phyloP scores from a whole-genome alignment of 768 basidiomycete genomes.

The Hemileccinum rubropunctum region DNA sequence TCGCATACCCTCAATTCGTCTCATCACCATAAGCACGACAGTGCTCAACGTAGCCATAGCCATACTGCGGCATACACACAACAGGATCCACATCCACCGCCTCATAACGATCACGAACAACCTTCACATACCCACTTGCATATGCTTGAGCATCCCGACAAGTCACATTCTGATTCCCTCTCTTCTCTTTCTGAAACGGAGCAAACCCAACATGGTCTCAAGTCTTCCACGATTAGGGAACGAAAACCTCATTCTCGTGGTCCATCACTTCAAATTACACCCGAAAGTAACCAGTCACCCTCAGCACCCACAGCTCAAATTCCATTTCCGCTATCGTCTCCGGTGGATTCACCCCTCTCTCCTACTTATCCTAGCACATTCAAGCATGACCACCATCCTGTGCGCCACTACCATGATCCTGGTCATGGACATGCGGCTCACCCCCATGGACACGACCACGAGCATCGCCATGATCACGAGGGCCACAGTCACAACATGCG shows the following conservation, averaged over 20 bases:
- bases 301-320: slow-evolving; percentile 17
- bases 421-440: slow-evolving; percentile 46
- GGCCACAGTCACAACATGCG: slow-evolving; percentile 99
- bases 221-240: slow-evolving; percentile 22
- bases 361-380: slow-evolving; percentile 57
- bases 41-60: slow-evolving; percentile 15
- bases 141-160: slow-evolving; percentile 28
- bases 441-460: slow-evolving; percentile 44
- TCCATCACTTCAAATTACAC: slow-evolving; percentile 38
- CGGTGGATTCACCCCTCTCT: slow-evolving; percentile 54
- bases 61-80: slow-evolving; percentile 13
- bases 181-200: slow-evolving; percentile 9
- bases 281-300: slow-evolving; percentile 20
- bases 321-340: slow-evolving; percentile 28
- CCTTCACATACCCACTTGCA: slow-evolving; percentile 26
- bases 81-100: slow-evolving; percentile 27
- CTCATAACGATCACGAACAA: slow-evolving; percentile 22
- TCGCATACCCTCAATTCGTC: slow-evolving; percentile 8
- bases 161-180: slow-evolving; percentile 14
- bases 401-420: slow-evolving; percentile 19
- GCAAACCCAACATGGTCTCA: slow-evolving; percentile 7
- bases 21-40: slow-evolving; percentile 8
- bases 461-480: slow-evolving; percentile 50
- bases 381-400: slow-evolving; percentile 45
- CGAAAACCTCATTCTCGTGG: slow-evolving; percentile 39